Evolutionary conservation across 768 basidiomycete species (phyloP).

Genomic region (Mycena sanguinolenta): DNA sequence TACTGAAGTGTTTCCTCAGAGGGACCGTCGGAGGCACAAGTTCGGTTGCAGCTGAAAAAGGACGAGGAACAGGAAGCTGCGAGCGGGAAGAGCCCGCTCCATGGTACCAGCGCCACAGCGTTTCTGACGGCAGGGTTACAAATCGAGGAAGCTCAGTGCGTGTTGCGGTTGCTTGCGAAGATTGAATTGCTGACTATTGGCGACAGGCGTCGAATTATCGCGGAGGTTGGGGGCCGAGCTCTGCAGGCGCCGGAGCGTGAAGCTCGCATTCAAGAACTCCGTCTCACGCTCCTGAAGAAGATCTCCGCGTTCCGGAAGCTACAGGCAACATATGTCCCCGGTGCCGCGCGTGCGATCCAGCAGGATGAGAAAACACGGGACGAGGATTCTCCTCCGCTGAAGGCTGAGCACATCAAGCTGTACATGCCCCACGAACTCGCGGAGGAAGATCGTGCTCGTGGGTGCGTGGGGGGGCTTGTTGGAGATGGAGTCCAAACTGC

Average conservation of each 20-base stretch:
- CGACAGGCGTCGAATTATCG: conserved; percentile 4
- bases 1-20: not conserved
- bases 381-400: not conserved
- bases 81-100: not conserved
- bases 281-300: conserved; percentile 12
- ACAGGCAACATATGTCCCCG: conserved; percentile 28
- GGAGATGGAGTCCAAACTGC: conserved; percentile 25
- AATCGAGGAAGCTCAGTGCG: conserved; percentile 33
- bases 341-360: not conserved
- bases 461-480: not conserved
- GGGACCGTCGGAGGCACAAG: conserved; percentile 8
- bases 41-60: not conserved
- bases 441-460: not conserved
- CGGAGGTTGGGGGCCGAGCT: not conserved
- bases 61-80: not conserved
- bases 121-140: conserved; percentile 20
- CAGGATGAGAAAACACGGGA: conserved; percentile 16
- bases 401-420: conserved; percentile 26
- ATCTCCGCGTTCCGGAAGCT: conserved; percentile 12
- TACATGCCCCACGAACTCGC: conserved; percentile 19
- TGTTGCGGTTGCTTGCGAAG: not conserved
- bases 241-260: conserved; percentile 13
- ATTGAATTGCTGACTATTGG: not conserved
- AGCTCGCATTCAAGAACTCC: conserved; percentile 22
- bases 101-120: no score